These are phyloP conservation scores for Didymella arachidicola DNA, from an alignment of 2,329 filamentous ascomycete species.

Conservation along the genomic window DNA sequence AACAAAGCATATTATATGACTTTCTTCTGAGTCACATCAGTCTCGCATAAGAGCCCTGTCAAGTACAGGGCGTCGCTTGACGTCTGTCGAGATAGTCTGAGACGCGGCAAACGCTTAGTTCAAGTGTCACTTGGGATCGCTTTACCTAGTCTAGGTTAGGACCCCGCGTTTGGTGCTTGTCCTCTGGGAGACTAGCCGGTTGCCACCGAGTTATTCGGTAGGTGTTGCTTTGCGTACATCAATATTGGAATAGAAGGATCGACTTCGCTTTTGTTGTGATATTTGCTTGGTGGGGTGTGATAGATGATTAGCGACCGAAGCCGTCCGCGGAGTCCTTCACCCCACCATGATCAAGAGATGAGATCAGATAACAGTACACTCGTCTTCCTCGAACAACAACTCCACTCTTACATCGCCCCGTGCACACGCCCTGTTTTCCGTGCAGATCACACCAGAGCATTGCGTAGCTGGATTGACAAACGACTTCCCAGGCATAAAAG, in stretches of 20 bases:
- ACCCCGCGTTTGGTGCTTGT: constrained; percentile 12
- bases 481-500: not conserved
- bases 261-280: not conserved
- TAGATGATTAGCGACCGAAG: not conserved
- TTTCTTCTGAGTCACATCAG: not conserved
- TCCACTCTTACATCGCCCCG: not conserved
- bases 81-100: constrained; percentile 4
- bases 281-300: not conserved
- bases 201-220: not conserved
- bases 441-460: not conserved
- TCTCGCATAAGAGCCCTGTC: not conserved
- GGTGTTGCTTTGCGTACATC: not conserved
- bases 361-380: not conserved
- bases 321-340: not conserved
- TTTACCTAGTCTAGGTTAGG: constrained; percentile 15
- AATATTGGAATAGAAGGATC: not conserved
- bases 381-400: not conserved
- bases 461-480: not conserved
- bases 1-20: not conserved
- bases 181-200: constrained; percentile 9
- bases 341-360: not conserved
- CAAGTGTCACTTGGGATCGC: constrained; percentile 6
- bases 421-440: not conserved
- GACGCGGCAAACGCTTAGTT: constrained; percentile 12
- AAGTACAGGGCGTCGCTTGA: not conserved